Evolutionary conservation across 148 eudicot species (phyloP).

Genomic region (Pharnaceum exiguum): DNA sequence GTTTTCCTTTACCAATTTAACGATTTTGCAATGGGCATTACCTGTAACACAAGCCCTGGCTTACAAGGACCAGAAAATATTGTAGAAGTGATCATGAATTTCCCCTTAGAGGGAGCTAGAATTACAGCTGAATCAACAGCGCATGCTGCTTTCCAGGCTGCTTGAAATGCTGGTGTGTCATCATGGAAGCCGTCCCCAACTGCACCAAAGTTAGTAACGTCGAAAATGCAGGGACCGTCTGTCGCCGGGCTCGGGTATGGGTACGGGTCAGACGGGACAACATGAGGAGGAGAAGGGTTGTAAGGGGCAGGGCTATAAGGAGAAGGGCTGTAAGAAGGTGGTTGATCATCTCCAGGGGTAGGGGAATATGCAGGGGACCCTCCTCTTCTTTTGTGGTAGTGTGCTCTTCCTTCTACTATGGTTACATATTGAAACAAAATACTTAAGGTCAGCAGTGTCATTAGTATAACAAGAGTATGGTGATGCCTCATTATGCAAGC

Average conservation of each 20-base stretch:
- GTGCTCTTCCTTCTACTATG: slow-evolving; percentile 51
- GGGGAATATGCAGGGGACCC: slow-evolving; percentile 22
- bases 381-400: slow-evolving; percentile 42
- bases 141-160: slow-evolving; percentile 92
- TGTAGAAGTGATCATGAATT: slow-evolving; percentile 71
- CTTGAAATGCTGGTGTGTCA: slow-evolving; percentile 66
- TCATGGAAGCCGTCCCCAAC: slow-evolving; percentile 70
- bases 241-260: slow-evolving; percentile 28
- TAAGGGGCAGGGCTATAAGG: slow-evolving; percentile 21
- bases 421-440: slow-evolving; percentile 8
- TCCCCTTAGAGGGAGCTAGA: slow-evolving; percentile 42
- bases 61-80: slow-evolving; percentile 86
- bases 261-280: slow-evolving; percentile 41
- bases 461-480: neutral
- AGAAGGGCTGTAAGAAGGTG: slow-evolving; percentile 27
- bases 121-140: slow-evolving; percentile 56
- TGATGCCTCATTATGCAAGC: too few relatives aligned
- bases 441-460: too few relatives aligned
- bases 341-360: slow-evolving; percentile 8
- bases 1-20: too few relatives aligned
- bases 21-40: too few relatives aligned
- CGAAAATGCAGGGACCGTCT: slow-evolving; percentile 46
- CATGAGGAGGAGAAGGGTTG: slow-evolving; percentile 25
- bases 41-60: slow-evolving; percentile 78
- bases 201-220: slow-evolving; percentile 70